Conservation (phyloP, 1,139 yeast genomes). For the Zhuliangozyma blackwelliae region DNA sequence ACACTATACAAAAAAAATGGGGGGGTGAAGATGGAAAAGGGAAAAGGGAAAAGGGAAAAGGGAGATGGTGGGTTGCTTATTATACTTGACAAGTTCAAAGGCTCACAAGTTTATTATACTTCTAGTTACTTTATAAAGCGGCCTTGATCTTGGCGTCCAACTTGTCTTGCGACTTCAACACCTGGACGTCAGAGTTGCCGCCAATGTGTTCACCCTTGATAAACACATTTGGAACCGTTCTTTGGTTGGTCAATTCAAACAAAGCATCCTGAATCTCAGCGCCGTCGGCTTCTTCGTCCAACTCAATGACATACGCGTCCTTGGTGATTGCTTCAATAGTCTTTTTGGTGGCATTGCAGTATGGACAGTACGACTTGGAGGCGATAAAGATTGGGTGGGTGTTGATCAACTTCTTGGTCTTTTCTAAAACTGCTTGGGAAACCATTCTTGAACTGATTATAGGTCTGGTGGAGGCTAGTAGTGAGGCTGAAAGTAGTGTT, state of each 20-base stretch:
- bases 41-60: conserved; percentile 1
- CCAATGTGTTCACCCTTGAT: conserved; percentile 91
- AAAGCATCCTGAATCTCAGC: conserved; percentile 72
- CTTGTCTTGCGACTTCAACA: conserved; percentile 37
- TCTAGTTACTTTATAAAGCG: conserved; percentile 21
- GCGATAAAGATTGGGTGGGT: conserved; percentile 76
- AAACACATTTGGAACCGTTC: conserved; percentile 89
- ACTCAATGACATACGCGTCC: conserved; percentile 61
- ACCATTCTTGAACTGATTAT: conserved; percentile 19
- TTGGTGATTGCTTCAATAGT: conserved; percentile 49
- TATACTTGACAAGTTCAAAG: too few species aligned
- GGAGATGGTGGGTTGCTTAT: too few species aligned
- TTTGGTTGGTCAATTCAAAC: conserved; percentile 74
- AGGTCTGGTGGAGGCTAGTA: background rate
- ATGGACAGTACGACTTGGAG: conserved; percentile 72
- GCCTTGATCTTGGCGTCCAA: conserved; percentile 38
- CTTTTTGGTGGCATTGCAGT: conserved; percentile 61
- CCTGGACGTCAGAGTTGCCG: conserved; percentile 85
- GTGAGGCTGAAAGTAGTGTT: too few species aligned
- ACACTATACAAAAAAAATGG: background rate
- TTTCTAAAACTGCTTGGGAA: conserved; percentile 49
- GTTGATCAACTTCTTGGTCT: conserved; percentile 62
- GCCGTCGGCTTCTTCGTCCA: conserved; percentile 48
- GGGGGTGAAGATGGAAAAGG: background rate
- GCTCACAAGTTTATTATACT: too few species aligned